A percentile compares a stretch with the other conserved stretches of the same genome.
These are phyloP conservation scores for Solanum chiquidenum DNA, from an alignment of 257 asterid genomes.

Conservation along the genomic window DNA sequence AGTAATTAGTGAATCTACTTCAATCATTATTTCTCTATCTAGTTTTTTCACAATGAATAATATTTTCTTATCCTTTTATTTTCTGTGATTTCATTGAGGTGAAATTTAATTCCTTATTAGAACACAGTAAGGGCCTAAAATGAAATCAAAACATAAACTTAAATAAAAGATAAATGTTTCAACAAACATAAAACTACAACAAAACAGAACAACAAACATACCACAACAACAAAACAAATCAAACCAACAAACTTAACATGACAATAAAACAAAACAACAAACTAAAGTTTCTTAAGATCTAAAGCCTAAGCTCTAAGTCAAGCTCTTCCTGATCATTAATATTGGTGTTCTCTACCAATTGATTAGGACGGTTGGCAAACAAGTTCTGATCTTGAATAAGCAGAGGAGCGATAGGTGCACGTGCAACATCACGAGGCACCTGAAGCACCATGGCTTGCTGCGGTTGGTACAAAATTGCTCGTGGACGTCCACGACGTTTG, in stretches of 20 bases:
- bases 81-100: neutral
- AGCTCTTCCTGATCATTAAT: neutral
- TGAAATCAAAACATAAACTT: too few species aligned
- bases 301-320: neutral
- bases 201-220: neutral
- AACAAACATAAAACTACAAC: neutral
- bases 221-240: neutral
- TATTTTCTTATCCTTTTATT: neutral
- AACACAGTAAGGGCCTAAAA: too few species aligned
- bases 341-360: neutral
- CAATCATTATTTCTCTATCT: neutral
- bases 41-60: neutral
- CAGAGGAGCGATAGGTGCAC: neutral
- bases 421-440: neutral
- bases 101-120: neutral
- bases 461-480: accelerated
- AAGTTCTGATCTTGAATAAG: neutral
- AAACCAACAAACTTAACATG: neutral
- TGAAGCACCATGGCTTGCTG: neutral
- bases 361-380: neutral
- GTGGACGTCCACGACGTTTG: neutral
- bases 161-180: neutral
- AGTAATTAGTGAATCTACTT: neutral
- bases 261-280: neutral
- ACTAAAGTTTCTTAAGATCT: neutral